Base-by-base conservation (phyloP, 345 rosid species). In the Abelmoschus esculentus region DNA sequence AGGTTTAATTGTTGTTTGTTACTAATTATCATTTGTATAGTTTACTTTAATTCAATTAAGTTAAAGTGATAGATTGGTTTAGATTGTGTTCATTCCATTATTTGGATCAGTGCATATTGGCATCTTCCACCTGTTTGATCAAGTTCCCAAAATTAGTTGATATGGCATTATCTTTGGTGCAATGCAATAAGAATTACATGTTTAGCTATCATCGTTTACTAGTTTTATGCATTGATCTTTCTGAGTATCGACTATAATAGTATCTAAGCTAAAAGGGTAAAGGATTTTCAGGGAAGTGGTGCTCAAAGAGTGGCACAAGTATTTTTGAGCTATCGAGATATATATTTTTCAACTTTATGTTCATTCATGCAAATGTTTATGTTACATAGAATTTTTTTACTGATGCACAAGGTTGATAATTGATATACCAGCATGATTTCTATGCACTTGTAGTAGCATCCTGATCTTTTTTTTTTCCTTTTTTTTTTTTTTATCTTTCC, bases 321-420 rank as follows among this genome's bases (percentile, higher is more conserved):
- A 0, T 8, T 66, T n/a, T 66, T 28, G 14, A 8, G 15, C 36
- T 50, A 50, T 15, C 6, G 34, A 88, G 93, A 86, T 89, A 22
- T 64, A 2, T 63, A 11, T 12, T 4, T 49, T 13, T 52, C 38
- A 18, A 38, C 13, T 53, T 55, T 36, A 26, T 19, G 72, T 50
- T 67, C 53, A 15, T 53, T 11, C 10, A 32, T 53, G 53, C n/a
- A 2, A 64, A 64, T 8, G 14, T 12, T 44, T 44, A 10, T 22
- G 54, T 49, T 29, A 5, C 28, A 29, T 15, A 49, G 42, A 14
- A 14, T 47, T 66, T 29, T 49, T 7, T 29, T 47, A 28, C 40
- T 47, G 56, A 15, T 19, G 42, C 36, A 64, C 11, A 13, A 12
- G 15, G 18, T 26, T 64, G 68, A 64, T 22, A 49, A 12, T 26